Evolutionary conservation across 2,329 filamentous ascomycete species (phyloP).

Genomic region (Gnomoniopsis smithogilvyi): DNA sequence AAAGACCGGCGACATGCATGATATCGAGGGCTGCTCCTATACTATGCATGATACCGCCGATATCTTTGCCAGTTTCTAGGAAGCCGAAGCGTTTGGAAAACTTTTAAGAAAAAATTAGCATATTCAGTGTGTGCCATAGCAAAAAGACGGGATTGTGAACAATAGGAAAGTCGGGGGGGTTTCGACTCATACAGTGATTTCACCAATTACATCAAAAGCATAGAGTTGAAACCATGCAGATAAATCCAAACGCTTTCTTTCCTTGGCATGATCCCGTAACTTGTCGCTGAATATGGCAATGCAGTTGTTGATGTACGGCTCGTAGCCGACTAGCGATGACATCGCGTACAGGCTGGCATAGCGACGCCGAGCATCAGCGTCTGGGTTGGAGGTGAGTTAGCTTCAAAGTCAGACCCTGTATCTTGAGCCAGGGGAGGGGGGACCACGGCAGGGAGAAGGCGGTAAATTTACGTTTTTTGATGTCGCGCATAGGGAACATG

Average conservation of each 20-base stretch:
- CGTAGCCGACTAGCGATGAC: constrained; percentile 44
- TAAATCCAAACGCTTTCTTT: constrained; percentile 32
- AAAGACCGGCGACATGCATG: not conserved
- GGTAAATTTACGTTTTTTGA: not conserved
- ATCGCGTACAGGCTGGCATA: constrained; percentile 44
- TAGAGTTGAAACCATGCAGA: constrained; percentile 43
- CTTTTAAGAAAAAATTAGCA: constrained; percentile 56
- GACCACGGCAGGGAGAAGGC: too few species aligned
- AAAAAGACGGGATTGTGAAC: not conserved
- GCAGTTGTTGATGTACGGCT: constrained; percentile 46
- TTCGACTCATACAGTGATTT: constrained; percentile 35
- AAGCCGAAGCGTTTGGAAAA: constrained; percentile 38
- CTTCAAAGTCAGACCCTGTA: too few species aligned
- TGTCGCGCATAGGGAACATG: not conserved
- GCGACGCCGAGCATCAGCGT: constrained; percentile 27
- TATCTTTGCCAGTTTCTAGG: constrained; percentile 42
- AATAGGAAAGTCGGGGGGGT: too few species aligned
- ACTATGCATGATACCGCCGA: constrained; percentile 43
- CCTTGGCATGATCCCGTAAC: constrained; percentile 32
- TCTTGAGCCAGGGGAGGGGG: too few species aligned
- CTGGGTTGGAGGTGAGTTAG: too few species aligned
- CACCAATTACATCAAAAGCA: constrained; percentile 49
- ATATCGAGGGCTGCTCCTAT: constrained; percentile 24
- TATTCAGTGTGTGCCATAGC: not conserved
- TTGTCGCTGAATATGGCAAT: constrained; percentile 35